Evolutionary conservation across 306 rosid genomes (phyloP).

Genomic region (Cucurbita maxima): DNA sequence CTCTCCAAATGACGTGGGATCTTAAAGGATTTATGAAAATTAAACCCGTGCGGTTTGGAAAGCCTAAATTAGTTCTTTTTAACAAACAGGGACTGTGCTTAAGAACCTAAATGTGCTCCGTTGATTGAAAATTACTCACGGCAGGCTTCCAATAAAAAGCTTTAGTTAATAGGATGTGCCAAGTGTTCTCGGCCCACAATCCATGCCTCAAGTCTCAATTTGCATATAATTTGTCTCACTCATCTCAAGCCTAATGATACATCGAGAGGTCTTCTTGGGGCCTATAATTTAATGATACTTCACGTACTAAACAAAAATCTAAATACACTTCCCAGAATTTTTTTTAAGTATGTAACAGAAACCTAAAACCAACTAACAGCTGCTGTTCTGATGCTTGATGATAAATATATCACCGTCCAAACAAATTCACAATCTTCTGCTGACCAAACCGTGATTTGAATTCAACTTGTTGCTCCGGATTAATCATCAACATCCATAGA

Average conservation of each 20-base stretch:
- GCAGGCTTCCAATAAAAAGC: background rate
- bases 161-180: background rate
- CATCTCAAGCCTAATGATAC: background rate
- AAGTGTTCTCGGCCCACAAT: background rate
- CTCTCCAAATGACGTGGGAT: no score
- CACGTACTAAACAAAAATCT: background rate
- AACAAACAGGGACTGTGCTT: no score
- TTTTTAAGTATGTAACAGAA: background rate
- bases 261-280: background rate
- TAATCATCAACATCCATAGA: background rate
- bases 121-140: background rate
- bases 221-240: background rate
- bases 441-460: background rate
- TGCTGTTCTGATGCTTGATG: background rate
- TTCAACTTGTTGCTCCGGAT: background rate
- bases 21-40: no score
- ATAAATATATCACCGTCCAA: background rate
- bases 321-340: background rate
- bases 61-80: no score
- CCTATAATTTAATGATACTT: background rate
- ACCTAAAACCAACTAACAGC: background rate
- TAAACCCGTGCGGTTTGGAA: no score
- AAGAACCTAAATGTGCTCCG: background rate
- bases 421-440: background rate
- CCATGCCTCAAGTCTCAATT: background rate